Conservation (phyloP, 306 rosid species). For the Prunus armeniaca region DNA sequence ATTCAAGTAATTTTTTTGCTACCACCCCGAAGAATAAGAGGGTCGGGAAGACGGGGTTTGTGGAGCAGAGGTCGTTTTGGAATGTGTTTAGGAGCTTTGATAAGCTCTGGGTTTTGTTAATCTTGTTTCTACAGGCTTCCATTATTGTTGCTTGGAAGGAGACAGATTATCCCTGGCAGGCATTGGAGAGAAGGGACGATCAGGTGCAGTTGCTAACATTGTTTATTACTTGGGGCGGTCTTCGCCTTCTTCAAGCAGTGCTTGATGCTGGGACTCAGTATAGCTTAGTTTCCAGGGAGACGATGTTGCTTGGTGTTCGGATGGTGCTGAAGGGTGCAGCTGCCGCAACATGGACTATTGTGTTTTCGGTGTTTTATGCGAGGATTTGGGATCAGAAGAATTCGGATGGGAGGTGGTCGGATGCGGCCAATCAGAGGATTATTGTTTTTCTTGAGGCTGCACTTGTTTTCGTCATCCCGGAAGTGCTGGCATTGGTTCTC, state of each 20-base stretch:
- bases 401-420: conserved; percentile 53
- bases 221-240: conserved; percentile 79
- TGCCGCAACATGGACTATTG: conserved; percentile 68
- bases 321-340: conserved; percentile 71
- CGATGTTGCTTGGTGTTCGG: conserved; percentile 70
- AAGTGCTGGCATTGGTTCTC: conserved; percentile 58
- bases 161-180: conserved; percentile 48
- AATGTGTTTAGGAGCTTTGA: conserved; percentile 84
- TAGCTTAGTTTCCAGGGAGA: conserved; percentile 83
- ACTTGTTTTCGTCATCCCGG: conserved; percentile 63
- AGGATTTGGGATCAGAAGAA: conserved; percentile 75
- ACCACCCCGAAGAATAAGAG: conserved; percentile 52
- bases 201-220: conserved; percentile 69
- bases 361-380: conserved; percentile 67
- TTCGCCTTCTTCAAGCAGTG: conserved; percentile 73
- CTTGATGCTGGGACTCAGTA: conserved; percentile 97
- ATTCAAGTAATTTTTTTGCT: conserved; percentile 54
- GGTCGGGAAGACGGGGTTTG: conserved; percentile 94
- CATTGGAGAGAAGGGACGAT: conserved; percentile 52
- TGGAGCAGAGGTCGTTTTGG: conserved; percentile 97
- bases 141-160: conserved; percentile 78
- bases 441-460: conserved; percentile 55
- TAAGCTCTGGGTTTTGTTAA: conserved; percentile 78
- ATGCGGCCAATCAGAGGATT: conserved; percentile 59
- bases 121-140: conserved; percentile 75